Percentiles rank a stretch among this genome's conserved stretches.
phyloP scores from a whole-genome alignment of 73 alveolate genomes.

The Urostyla sp. region DNA sequence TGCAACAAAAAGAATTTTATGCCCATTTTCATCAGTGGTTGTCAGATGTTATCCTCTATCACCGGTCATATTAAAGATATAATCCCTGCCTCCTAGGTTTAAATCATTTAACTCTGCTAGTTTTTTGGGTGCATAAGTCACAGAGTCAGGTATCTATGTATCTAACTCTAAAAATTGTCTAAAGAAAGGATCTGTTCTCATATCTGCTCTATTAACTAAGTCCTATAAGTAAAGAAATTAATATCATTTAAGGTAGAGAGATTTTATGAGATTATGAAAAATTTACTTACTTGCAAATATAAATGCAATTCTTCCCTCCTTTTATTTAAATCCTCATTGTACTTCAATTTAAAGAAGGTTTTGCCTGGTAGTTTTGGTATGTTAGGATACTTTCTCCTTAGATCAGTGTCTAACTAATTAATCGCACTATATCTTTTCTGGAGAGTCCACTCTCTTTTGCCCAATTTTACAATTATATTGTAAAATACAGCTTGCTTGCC shows the following conservation, averaged over 20 bases:
- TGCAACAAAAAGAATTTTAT: slow-evolving; percentile 69
- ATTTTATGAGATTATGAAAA: too few relatives aligned
- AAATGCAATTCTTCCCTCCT: slow-evolving; percentile 80
- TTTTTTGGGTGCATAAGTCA: slow-evolving; percentile 76
- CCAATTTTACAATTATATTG: slow-evolving; percentile 65
- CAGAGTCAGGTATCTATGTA: slow-evolving; percentile 75
- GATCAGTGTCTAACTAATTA: slow-evolving; percentile 64
- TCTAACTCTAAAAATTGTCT: slow-evolving; percentile 81
- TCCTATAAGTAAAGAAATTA: slow-evolving; percentile 1
- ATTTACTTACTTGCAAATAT: slow-evolving; percentile 56
- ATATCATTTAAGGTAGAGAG: not conserved
- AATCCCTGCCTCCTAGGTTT: slow-evolving; percentile 84
- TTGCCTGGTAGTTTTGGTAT: slow-evolving; percentile 86
- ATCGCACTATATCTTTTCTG: slow-evolving; percentile 81
- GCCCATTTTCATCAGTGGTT: slow-evolving; percentile 67
- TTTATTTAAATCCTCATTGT: slow-evolving; percentile 72
- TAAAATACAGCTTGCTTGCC: slow-evolving; percentile 80
- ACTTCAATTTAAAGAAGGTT: slow-evolving; percentile 68
- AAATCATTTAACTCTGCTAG: slow-evolving; percentile 73
- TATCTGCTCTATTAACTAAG: slow-evolving; percentile 57
- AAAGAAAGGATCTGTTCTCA: slow-evolving; percentile 60
- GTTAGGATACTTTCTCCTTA: slow-evolving; percentile 73
- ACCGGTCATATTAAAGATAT: too few relatives aligned
- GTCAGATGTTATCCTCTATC: too few relatives aligned
- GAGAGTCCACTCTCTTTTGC: slow-evolving; percentile 73